These are phyloP conservation scores for Penicillium cataractarum DNA, from an alignment of 495 filamentous ascomycete species.

Conservation along the genomic window DNA sequence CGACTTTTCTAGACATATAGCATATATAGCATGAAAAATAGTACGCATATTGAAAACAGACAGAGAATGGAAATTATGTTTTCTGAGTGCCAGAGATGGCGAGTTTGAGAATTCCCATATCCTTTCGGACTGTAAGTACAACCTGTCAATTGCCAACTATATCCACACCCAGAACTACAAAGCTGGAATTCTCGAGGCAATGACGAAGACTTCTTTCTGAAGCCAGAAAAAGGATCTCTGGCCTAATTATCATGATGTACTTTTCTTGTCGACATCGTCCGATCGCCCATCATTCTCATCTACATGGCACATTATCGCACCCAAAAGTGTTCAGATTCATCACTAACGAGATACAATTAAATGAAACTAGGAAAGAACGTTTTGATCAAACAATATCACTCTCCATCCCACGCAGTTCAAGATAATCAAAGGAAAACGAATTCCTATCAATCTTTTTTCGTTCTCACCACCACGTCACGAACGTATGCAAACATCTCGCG, in stretches of 20 bases:
- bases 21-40: background rate
- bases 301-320: background rate
- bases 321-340: background rate
- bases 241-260: constrained; percentile 18
- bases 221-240: constrained; percentile 13
- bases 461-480: constrained; percentile 40
- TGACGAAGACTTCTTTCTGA: constrained; percentile 26
- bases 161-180: background rate
- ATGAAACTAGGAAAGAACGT: background rate
- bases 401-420: background rate
- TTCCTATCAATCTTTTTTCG: background rate
- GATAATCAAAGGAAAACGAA: background rate
- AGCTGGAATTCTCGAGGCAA: background rate
- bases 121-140: background rate
- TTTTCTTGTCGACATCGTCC: constrained; percentile 28
- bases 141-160: background rate
- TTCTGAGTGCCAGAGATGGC: background rate
- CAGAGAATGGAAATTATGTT: background rate
- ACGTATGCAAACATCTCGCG: constrained; percentile 46
- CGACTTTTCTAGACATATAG: background rate
- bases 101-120: background rate
- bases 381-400: background rate
- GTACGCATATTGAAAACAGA: background rate
- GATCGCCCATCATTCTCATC: constrained; percentile 10
- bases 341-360: background rate